phyloP scores from a whole-genome alignment of 2,329 filamentous ascomycete genomes.

The Fusarium brachygibbosum region DNA sequence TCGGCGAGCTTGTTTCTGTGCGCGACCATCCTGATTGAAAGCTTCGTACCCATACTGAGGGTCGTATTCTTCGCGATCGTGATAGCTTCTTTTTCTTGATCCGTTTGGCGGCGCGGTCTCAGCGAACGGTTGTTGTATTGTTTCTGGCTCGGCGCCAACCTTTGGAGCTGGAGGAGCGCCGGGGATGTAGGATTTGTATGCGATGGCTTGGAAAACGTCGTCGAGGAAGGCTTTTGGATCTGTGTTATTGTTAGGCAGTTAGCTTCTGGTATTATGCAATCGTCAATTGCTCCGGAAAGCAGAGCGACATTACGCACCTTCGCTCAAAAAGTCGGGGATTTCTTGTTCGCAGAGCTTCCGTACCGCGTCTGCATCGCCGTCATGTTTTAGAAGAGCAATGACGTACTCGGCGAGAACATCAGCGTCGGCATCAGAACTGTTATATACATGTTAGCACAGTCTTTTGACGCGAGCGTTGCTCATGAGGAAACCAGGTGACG shows the following conservation, averaged over 20 bases:
- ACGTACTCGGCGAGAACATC: conserved; percentile 89
- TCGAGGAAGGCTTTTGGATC: conserved; percentile 70
- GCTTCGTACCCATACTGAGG: conserved; percentile 45
- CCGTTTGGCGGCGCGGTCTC: conserved; percentile 34
- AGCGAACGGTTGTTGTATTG: conserved; percentile 39
- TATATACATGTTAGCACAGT: conserved; percentile 27
- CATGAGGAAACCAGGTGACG: conserved; percentile 50
- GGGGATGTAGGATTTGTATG: conserved; percentile 71
- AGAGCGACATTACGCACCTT: conserved; percentile 59
- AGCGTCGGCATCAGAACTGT: conserved; percentile 81
- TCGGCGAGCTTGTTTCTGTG: conserved; percentile 72
- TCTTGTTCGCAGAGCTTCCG: conserved; percentile 77
- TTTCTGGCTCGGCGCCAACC: conserved; percentile 22
- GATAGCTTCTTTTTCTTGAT: conserved; percentile 55
- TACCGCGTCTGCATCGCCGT: conserved; percentile 74
- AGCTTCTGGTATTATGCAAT: conserved; percentile 14
- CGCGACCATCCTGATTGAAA: conserved; percentile 55
- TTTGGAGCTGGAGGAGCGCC: conserved; percentile 62
- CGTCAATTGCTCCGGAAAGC: not conserved
- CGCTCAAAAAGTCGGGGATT: conserved; percentile 80
- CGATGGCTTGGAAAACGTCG: conserved; percentile 77
- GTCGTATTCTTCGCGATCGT: conserved; percentile 49
- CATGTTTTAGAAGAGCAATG: conserved; percentile 79
- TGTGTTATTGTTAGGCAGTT: conserved; percentile 28
- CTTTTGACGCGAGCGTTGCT: conserved; percentile 6